Evolutionary conservation across 2,329 filamentous ascomycete genomes (phyloP).

Genomic region (Stagonosporopsis chrysanthemi): DNA sequence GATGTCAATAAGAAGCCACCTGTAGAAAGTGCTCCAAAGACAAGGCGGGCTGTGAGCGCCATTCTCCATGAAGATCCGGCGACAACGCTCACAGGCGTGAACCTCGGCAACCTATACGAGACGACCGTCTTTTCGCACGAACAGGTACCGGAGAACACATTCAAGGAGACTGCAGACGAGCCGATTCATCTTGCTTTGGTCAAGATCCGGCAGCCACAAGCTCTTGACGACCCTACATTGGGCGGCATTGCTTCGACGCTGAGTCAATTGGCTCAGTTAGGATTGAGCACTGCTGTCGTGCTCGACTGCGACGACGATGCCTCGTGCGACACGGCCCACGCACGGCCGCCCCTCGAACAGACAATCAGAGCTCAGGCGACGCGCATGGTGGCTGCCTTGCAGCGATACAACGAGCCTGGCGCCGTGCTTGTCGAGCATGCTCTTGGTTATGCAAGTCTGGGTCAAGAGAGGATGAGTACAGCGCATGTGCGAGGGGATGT

Average conservation of each 20-base stretch:
- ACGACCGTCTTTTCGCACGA: slow-evolving; percentile 66
- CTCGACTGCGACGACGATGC: slow-evolving; percentile 70
- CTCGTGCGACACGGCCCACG: slow-evolving; percentile 40
- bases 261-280: slow-evolving; percentile 81
- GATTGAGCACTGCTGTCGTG: slow-evolving; percentile 82
- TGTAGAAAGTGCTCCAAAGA: slow-evolving; percentile 13
- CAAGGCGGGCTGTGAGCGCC: slow-evolving; percentile 27
- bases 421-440: slow-evolving; percentile 72
- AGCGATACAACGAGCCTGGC: slow-evolving; percentile 71
- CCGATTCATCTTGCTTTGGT: slow-evolving; percentile 81
- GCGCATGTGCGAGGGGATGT: slow-evolving; percentile 47
- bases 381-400: slow-evolving; percentile 77
- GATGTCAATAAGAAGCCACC: slow-evolving; percentile 50
- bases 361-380: slow-evolving; percentile 69
- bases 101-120: slow-evolving; percentile 67
- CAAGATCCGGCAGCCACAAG: slow-evolving; percentile 79
- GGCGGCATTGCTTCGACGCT: slow-evolving; percentile 82
- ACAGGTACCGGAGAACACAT: slow-evolving; percentile 50
- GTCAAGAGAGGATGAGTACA: slow-evolving; percentile 40
- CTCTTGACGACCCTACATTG: slow-evolving; percentile 72
- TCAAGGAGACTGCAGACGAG: slow-evolving; percentile 45
- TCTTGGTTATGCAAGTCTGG: slow-evolving; percentile 50
- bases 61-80: slow-evolving; percentile 41
- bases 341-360: slow-evolving; percentile 44
- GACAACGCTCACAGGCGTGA: slow-evolving; percentile 60